Conservation (phyloP, 306 rosid genomes). For the Prunus fruticosa region DNA sequence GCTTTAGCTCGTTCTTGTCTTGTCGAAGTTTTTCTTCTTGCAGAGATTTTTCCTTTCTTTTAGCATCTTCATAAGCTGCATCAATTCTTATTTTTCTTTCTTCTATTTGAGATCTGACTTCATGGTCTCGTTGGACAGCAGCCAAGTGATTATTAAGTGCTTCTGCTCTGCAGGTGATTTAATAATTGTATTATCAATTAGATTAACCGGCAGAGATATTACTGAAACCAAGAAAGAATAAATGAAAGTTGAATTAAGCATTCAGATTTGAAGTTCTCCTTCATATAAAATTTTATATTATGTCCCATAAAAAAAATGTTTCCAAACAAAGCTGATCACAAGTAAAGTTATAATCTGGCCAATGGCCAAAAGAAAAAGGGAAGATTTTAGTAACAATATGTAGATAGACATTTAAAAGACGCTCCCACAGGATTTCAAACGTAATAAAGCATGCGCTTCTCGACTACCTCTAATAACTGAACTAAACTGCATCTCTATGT, state of each 20-base stretch:
- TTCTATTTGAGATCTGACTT: constrained; percentile 80
- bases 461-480: too few species aligned
- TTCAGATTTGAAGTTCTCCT: neutral
- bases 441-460: too few species aligned
- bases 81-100: constrained; percentile 85
- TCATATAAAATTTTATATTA: neutral
- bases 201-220: neutral
- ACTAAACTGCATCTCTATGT: too few species aligned
- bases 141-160: constrained; percentile 88
- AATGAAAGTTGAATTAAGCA: neutral
- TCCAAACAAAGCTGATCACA: neutral
- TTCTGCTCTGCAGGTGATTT: constrained; percentile 60
- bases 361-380: neutral
- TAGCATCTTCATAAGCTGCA: constrained; percentile 85
- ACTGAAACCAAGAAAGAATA: neutral
- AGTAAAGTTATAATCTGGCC: neutral
- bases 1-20: constrained; percentile 66
- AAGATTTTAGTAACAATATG: neutral
- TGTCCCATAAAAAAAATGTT: neutral
- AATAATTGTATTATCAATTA: neutral
- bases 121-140: constrained; percentile 77
- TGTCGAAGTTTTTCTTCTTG: constrained; percentile 75
- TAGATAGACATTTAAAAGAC: neutral
- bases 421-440: too few species aligned
- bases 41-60: constrained; percentile 70